Evolutionary conservation across 2,329 filamentous ascomycete species (phyloP), one percentile per base, ranked within the genome.

Genomic region (Alternaria sp.): DNA sequence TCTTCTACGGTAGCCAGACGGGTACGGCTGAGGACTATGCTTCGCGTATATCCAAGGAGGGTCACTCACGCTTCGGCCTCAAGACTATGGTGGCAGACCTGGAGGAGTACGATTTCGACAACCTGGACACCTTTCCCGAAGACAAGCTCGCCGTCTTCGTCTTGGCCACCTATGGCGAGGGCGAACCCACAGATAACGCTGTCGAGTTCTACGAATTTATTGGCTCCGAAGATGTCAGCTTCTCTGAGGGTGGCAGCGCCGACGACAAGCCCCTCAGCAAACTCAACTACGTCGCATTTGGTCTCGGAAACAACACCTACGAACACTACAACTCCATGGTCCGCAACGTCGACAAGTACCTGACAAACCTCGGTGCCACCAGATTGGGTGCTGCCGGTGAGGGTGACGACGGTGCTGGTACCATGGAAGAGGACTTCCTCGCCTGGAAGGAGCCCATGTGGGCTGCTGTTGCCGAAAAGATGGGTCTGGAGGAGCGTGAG

Each of bases 381-480:
- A 87, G 93, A 68, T 92, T 99, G 69, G 94, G 95, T 46, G 85
- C 89, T 59, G 93, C 94, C 57, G 95, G 96, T 71, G 94, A 98
- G 83, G 95, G 95, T 74, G 95, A 99, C 73, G 95, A 99, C 78
- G 95, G 96, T 66, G 94, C 95, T 67, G 95, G 96, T 63, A 99
- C 95, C 58, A 99, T 99, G 96, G 95, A 99, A 82, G 96, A 99
- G 82, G 96, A 99, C 75, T 99, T 98, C 80, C 83, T 99, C 73
- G 92, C 94, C 67, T 99, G 95, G 95, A 99, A 99, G 83, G 95
- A 99, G 74, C 94, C 94, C 63, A 99, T 99, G 95, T 99, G 96
- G 95, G 84, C 87, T 72, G 91, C 91, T 61, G 85, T 99, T 54
- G 85, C 91, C 24, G 87, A 92, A 67, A 89, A 92, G 75, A 92